These are phyloP conservation scores for Kitagawia praeruptora DNA, from an alignment of 129 eudicot genomes.

Conservation along the genomic window DNA sequence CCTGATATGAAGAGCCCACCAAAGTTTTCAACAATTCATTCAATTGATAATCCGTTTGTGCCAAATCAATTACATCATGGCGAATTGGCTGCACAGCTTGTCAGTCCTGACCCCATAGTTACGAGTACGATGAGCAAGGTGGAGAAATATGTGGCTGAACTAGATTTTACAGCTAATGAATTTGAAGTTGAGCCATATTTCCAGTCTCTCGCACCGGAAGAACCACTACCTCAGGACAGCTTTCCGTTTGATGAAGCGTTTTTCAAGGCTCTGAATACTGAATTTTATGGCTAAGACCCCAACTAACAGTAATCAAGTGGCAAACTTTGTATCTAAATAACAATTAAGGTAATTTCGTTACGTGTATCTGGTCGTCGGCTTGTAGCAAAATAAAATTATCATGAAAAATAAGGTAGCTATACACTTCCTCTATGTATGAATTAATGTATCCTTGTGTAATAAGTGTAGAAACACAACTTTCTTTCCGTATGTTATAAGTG, in stretches of 20 bases:
- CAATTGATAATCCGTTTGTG: not conserved
- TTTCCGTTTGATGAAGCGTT: not conserved
- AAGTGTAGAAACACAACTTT: not conserved
- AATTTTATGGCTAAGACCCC: not conserved
- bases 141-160: not conserved
- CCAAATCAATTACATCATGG: not conserved
- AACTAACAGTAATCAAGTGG: not conserved
- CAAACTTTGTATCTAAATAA: not conserved
- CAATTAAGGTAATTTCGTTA: not conserved
- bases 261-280: not conserved
- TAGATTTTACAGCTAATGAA: not conserved
- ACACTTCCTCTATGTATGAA: too few species aligned
- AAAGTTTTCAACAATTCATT: not conserved
- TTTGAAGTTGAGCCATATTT: not conserved
- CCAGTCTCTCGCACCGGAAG: not conserved
- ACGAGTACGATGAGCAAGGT: not conserved
- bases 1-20: not conserved
- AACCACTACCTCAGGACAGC: not conserved
- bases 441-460: not conserved
- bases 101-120: not conserved
- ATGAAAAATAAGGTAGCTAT: not conserved
- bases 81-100: not conserved
- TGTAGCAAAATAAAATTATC: not conserved
- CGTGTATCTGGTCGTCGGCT: not conserved
- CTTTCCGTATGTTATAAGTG: not conserved